Evolutionary conservation across 768 basidiomycete species (phyloP).

Genomic region (Podaxis rugospora): DNA sequence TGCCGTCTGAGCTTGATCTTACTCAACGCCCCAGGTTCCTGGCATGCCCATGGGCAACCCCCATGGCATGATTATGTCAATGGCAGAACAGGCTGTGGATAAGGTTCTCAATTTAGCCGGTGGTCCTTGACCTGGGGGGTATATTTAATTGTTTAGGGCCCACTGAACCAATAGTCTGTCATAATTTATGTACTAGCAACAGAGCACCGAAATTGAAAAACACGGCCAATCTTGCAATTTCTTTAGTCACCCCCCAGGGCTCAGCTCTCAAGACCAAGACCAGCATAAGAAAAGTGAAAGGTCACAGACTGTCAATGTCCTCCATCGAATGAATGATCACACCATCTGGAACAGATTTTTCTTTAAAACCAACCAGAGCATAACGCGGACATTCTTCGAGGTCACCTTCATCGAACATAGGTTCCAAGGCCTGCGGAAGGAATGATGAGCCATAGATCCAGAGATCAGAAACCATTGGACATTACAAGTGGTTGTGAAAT

Average conservation of each 20-base stretch:
- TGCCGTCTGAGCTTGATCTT: not conserved
- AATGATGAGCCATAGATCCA: not conserved
- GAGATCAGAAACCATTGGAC: not conserved
- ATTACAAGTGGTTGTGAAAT: not conserved
- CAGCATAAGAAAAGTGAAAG: no score
- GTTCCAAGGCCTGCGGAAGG: not conserved
- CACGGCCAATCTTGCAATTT: no score
- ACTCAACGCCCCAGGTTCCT: not conserved
- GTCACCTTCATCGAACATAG: not conserved
- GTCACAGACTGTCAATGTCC: not conserved
- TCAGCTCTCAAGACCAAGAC: no score
- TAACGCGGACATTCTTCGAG: not conserved
- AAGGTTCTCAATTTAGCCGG: constrained; percentile 7
- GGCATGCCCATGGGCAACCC: constrained; percentile 9
- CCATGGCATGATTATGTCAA: constrained; percentile 5
- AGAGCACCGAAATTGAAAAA: no score
- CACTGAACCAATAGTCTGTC: no score
- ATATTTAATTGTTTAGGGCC: not conserved
- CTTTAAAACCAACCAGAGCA: not conserved
- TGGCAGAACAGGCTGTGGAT: constrained; percentile 7
- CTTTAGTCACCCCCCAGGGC: no score
- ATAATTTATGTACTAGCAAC: no score
- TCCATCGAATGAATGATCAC: not conserved
- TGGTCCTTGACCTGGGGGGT: not conserved
- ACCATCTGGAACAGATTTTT: not conserved